Evolutionary conservation across 139 green algal species (phyloP).

Genomic region (Volvox africanus): DNA sequence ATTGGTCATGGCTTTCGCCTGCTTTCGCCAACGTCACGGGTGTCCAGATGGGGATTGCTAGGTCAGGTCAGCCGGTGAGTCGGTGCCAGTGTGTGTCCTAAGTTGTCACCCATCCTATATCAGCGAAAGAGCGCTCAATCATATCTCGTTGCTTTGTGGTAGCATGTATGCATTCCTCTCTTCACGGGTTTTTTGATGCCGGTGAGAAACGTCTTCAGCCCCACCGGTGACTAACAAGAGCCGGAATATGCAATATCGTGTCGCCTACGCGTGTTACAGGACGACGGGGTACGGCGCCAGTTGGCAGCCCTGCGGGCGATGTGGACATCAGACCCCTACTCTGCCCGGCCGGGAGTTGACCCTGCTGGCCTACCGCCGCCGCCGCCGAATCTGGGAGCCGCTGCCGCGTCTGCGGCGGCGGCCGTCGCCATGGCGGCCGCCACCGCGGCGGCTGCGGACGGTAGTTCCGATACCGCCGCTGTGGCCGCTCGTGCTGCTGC

Average conservation of each 20-base stretch:
- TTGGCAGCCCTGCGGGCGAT: constrained; percentile 46
- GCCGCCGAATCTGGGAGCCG: not conserved
- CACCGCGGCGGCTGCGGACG: not conserved
- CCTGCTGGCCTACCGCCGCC: not conserved
- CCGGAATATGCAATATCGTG: no score
- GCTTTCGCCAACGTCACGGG: no score
- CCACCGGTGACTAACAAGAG: no score
- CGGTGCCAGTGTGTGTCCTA: no score
- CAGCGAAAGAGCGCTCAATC: no score
- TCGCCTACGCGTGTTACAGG: not conserved
- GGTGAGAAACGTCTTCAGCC: no score
- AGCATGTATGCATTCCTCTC: not conserved
- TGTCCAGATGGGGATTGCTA: no score
- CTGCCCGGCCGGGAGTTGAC: constrained; percentile 18
- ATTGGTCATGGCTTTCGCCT: no score
- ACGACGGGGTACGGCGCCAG: constrained; percentile 42
- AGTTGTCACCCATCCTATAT: no score
- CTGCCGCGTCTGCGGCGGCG: not conserved
- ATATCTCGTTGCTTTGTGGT: not conserved
- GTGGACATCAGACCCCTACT: constrained; percentile 50
- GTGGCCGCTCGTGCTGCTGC: not conserved
- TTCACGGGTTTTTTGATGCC: not conserved
- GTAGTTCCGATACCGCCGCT: not conserved
- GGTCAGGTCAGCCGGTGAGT: no score
- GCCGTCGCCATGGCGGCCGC: not conserved